Conservation (phyloP, 495 filamentous ascomycete species). For the Pseudoneurospora amorphoporcata region DNA sequence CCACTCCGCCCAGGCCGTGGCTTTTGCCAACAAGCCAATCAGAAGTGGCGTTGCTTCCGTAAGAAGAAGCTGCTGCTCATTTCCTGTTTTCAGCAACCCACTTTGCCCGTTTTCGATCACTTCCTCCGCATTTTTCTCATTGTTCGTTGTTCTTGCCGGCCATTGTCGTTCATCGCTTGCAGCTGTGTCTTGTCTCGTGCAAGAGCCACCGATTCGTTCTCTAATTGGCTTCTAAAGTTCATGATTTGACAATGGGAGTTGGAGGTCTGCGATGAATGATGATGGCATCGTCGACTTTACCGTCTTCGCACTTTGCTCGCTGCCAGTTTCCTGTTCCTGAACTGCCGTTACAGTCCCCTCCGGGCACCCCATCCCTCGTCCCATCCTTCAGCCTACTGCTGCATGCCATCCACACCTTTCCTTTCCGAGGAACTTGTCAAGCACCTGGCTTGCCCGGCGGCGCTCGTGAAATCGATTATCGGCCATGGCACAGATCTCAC, state of each 20-base stretch:
- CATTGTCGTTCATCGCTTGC: background rate
- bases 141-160: background rate
- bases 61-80: conserved; percentile 25
- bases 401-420: conserved; percentile 5
- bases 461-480: background rate
- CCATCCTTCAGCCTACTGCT: background rate
- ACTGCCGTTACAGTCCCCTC: background rate
- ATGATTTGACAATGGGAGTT: background rate
- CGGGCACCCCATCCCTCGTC: background rate
- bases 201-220: background rate
- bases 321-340: background rate
- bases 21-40: conserved; percentile 13
- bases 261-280: background rate
- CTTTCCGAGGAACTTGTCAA: conserved; percentile 1
- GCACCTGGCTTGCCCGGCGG: background rate
- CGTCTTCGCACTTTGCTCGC: background rate
- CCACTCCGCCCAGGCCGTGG: background rate
- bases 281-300: background rate
- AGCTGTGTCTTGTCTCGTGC: background rate
- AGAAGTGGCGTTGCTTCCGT: conserved; percentile 16
- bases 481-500: background rate
- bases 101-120: conserved; percentile 15
- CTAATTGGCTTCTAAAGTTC: background rate
- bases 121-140: background rate
- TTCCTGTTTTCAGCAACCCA: conserved; percentile 10